Evolutionary conservation across 306 rosid species (phyloP).

Genomic region (Quillaja saponaria): DNA sequence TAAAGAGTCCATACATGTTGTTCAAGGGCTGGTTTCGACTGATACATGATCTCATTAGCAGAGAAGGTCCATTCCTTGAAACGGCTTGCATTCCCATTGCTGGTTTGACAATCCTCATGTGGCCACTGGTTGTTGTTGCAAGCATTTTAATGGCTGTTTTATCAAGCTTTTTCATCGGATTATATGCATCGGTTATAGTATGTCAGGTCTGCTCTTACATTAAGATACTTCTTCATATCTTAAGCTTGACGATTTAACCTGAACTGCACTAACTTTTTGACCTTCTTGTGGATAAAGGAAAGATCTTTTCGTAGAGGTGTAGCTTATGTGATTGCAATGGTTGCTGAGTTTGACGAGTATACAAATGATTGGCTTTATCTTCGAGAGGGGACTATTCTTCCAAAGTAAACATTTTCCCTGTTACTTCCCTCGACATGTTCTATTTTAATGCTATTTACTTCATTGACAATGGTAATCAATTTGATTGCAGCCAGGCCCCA

Average conservation of each 20-base stretch:
- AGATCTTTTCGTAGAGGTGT: slow-evolving; percentile 73
- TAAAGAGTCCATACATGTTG: slow-evolving; percentile 73
- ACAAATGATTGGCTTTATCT: slow-evolving; percentile 92
- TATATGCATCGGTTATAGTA: slow-evolving; percentile 69
- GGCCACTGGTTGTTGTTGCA: slow-evolving; percentile 81
- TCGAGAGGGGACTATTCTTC: slow-evolving; percentile 73
- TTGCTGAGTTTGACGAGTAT: slow-evolving; percentile 87
- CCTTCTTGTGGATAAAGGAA: slow-evolving; percentile 55
- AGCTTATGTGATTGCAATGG: slow-evolving; percentile 79
- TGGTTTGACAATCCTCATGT: slow-evolving; percentile 76
- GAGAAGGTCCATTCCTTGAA: slow-evolving; percentile 94
- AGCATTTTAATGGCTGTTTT: slow-evolving; percentile 61
- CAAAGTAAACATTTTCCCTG: slow-evolving; percentile 55
- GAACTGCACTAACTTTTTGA: slow-evolving; percentile 21
- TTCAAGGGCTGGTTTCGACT: slow-evolving; percentile 80
- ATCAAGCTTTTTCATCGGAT: slow-evolving; percentile 70
- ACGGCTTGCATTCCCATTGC: slow-evolving; percentile 86
- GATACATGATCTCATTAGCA: slow-evolving; percentile 64
- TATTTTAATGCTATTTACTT: neutral
- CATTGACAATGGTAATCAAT: slow-evolving; percentile 34
- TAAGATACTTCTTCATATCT: neutral
- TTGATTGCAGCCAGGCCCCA: slow-evolving; percentile 89
- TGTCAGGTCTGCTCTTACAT: slow-evolving; percentile 61
- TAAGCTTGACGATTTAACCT: slow-evolving; percentile 4
- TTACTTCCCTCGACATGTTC: slow-evolving; percentile 11